A percentile compares a stretch with the other conserved stretches of the same genome.
phyloP scores from a whole-genome alignment of 768 basidiomycete species.

The Rossbeevera mucosa region DNA sequence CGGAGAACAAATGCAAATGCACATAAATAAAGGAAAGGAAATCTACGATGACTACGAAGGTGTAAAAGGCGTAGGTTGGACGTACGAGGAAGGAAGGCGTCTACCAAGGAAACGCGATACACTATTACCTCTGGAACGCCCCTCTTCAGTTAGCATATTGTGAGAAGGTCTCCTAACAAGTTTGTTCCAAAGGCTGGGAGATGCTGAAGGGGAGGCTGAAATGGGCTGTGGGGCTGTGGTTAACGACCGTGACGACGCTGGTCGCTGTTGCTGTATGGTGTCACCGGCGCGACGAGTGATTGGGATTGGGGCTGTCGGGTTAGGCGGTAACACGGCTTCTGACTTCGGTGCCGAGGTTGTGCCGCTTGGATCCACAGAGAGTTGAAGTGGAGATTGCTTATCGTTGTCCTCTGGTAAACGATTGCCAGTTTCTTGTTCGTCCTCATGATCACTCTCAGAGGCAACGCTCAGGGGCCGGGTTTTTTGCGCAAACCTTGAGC shows the following conservation, averaged over 20 bases:
- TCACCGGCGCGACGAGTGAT: not conserved
- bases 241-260: constrained; percentile 1
- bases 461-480: constrained; percentile 1
- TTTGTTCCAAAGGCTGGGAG: constrained; percentile 24
- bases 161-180: constrained; percentile 19
- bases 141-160: constrained; percentile 9
- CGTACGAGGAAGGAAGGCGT: constrained; percentile 7
- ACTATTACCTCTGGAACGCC: constrained; percentile 8
- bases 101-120: constrained; percentile 22
- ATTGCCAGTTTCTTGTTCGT: constrained; percentile 1
- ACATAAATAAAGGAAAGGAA: not conserved
- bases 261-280: not conserved
- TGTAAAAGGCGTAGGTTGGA: constrained; percentile 3
- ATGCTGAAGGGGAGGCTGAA: constrained; percentile 3
- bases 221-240: not conserved
- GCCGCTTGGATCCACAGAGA: not conserved
- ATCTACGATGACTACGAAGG: not conserved
- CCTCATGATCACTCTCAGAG: constrained; percentile 4
- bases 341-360: not conserved
- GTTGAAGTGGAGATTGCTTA: not conserved
- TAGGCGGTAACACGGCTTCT: not conserved
- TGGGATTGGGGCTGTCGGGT: constrained; percentile 4
- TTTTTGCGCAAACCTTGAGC: constrained; percentile 5
- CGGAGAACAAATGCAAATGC: not conserved
- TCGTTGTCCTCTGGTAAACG: constrained; percentile 2